Evolutionary conservation across 176 grass and related monocot species (phyloP).

Genomic region (Puccinellia tenuiflora): DNA sequence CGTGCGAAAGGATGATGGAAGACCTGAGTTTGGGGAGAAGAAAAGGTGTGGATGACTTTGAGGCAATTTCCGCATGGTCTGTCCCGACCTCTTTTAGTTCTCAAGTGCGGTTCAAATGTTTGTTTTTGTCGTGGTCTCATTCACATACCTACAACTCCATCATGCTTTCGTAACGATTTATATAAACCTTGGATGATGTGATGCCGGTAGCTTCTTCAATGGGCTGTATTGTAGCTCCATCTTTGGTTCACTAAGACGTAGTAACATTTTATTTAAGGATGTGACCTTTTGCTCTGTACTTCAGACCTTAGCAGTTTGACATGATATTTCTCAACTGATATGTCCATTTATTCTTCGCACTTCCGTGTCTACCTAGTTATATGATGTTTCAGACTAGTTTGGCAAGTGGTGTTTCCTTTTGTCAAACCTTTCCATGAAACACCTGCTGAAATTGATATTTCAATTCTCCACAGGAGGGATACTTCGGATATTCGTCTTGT

Average conservation of each 20-base stretch:
- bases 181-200: background rate
- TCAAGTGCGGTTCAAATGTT: background rate
- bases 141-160: background rate
- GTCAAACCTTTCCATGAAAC: background rate
- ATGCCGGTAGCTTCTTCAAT: background rate
- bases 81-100: background rate
- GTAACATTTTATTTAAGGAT: background rate
- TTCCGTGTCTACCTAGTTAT: background rate
- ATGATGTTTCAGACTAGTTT: background rate
- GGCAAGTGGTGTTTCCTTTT: background rate
- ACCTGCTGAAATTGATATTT: background rate
- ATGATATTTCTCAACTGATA: background rate
- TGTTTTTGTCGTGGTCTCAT: background rate
- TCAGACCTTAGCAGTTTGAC: background rate
- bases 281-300: background rate
- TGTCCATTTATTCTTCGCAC: background rate
- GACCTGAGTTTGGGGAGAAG: slow-evolving; percentile 28
- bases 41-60: slow-evolving; percentile 23
- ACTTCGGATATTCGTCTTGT: slow-evolving; percentile 7
- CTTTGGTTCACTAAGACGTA: background rate
- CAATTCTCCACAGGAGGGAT: slow-evolving; percentile 48
- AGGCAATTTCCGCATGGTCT: slow-evolving; percentile 47
- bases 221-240: background rate
- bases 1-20: slow-evolving; percentile 27
- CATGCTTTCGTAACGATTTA: background rate